These are phyloP conservation scores for Colletotrichum godetiae DNA, from an alignment of 2,329 filamentous ascomycete genomes.

Conservation along the genomic window DNA sequence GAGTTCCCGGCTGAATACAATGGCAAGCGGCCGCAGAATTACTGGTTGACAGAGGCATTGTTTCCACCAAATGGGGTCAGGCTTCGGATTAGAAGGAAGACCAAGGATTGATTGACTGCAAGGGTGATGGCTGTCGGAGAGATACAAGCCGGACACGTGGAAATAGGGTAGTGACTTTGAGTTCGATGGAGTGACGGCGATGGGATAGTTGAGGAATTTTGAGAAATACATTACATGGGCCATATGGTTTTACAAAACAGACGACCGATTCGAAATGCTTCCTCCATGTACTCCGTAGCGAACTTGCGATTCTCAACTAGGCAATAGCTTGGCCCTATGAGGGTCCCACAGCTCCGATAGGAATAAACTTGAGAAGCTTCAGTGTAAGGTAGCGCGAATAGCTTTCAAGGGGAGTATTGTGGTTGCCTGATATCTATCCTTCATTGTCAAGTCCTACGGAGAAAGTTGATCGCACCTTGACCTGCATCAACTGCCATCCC, in stretches of 20 bases:
- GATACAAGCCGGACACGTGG: too few species aligned
- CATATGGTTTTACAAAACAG: background rate
- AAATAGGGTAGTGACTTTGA: background rate
- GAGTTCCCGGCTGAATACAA: conserved; percentile 34
- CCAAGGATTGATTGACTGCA: background rate
- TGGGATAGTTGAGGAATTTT: background rate
- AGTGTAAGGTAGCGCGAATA: background rate
- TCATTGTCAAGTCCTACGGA: too few species aligned
- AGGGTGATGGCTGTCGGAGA: too few species aligned
- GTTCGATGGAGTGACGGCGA: background rate
- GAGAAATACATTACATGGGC: background rate
- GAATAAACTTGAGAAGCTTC: background rate
- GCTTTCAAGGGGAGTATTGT: too few species aligned
- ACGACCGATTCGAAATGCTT: background rate
- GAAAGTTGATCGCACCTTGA: too few species aligned
- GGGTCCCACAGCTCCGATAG: background rate
- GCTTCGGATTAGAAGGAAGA: conserved; percentile 26
- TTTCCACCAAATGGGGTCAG: conserved; percentile 16
- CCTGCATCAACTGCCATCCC: too few species aligned
- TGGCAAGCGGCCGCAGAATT: conserved; percentile 28
- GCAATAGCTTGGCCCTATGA: background rate
- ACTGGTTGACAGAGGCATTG: conserved; percentile 32
- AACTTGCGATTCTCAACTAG: too few species aligned
- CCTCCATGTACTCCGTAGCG: too few species aligned
- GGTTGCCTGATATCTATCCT: too few species aligned